Evolutionary conservation across 2,329 filamentous ascomycete genomes (phyloP).

Genomic region (Zalaria sp.): DNA sequence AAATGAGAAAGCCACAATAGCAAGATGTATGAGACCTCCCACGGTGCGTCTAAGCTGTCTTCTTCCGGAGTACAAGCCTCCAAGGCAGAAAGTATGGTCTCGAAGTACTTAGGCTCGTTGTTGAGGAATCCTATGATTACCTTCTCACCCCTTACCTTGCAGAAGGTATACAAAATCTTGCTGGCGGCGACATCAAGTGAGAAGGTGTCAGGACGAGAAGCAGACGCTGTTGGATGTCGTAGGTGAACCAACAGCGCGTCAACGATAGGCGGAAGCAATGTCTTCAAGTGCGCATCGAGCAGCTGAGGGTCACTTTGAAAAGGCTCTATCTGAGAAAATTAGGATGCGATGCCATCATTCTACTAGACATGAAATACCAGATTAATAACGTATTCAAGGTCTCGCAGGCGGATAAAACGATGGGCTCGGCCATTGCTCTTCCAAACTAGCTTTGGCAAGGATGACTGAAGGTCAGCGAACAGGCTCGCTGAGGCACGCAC

Average conservation of each 20-base stretch:
- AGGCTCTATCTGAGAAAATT: conserved; percentile 48
- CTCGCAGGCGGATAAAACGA: conserved; percentile 21
- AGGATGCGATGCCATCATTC: background rate
- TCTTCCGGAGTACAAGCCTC: conserved; percentile 38
- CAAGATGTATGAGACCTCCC: conserved; percentile 82
- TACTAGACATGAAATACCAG: conserved; percentile 12
- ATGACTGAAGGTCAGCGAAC: conserved; percentile 18
- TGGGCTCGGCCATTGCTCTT: conserved; percentile 19
- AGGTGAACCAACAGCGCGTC: conserved; percentile 61
- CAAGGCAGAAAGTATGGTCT: conserved; percentile 62
- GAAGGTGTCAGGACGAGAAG: conserved; percentile 2
- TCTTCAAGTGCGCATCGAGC: conserved; percentile 68
- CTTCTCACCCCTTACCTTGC: conserved; percentile 89
- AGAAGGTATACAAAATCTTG: conserved; percentile 73
- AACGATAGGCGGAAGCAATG: conserved; percentile 60
- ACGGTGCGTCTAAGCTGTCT: conserved; percentile 23
- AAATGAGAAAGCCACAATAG: conserved; percentile 59
- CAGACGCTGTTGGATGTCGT: conserved; percentile 15
- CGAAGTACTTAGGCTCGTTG: conserved; percentile 76
- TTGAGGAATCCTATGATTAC: conserved; percentile 82
- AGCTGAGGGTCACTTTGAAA: conserved; percentile 95
- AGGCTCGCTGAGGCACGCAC: conserved; percentile 26
- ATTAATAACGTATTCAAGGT: conserved; percentile 25
- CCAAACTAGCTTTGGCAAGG: conserved; percentile 29
- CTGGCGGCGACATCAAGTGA: conserved; percentile 56